phyloP scores from a whole-genome alignment of 2,329 filamentous ascomycete genomes.

The Cryphonectria naterciae region DNA sequence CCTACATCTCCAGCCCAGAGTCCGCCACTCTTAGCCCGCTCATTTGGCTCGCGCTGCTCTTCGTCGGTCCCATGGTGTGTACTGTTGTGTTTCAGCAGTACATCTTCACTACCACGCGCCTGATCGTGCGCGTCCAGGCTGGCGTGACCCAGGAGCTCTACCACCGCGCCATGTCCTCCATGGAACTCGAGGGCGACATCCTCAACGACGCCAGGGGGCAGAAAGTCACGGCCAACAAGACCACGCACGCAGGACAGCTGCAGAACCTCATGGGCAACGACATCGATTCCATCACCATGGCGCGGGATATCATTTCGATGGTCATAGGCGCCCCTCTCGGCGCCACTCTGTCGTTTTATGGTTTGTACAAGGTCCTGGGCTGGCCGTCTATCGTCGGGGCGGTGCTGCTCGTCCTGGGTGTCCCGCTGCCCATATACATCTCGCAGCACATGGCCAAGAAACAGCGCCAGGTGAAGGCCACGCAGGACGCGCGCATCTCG shows the following conservation, averaged over 20 bases:
- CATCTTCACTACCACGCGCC: conserved; percentile 59
- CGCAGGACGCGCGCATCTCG: conserved; percentile 61
- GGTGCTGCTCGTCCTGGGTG: conserved; percentile 49
- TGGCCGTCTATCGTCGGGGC: conserved; percentile 60
- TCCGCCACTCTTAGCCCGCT: conserved; percentile 31
- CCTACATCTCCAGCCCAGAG: conserved; percentile 52
- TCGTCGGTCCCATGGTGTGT: conserved; percentile 52
- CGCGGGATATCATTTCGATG: conserved; percentile 56
- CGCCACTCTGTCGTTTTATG: conserved; percentile 51
- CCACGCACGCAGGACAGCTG: conserved; percentile 32
- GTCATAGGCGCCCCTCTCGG: conserved; percentile 51
- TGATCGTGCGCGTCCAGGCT: conserved; percentile 59
- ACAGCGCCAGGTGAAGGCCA: conserved; percentile 56
- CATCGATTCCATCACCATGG: conserved; percentile 57
- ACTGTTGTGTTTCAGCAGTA: conserved; percentile 61
- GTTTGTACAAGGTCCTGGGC: conserved; percentile 59
- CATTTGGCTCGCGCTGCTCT: conserved; percentile 58
- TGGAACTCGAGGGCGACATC: conserved; percentile 60
- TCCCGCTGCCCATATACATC: conserved; percentile 55
- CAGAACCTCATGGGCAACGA: conserved; percentile 62
- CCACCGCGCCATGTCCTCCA: conserved; percentile 57
- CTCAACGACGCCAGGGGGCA: conserved; percentile 42
- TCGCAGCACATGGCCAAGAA: conserved; percentile 54
- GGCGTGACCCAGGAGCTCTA: conserved; percentile 64
- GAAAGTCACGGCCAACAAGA: conserved; percentile 27